Percentiles rank a stretch among this genome's conserved stretches.
Evolutionary conservation across 164 flowering plant species (phyloP).

Genomic region (Warburgia ugandensis): DNA sequence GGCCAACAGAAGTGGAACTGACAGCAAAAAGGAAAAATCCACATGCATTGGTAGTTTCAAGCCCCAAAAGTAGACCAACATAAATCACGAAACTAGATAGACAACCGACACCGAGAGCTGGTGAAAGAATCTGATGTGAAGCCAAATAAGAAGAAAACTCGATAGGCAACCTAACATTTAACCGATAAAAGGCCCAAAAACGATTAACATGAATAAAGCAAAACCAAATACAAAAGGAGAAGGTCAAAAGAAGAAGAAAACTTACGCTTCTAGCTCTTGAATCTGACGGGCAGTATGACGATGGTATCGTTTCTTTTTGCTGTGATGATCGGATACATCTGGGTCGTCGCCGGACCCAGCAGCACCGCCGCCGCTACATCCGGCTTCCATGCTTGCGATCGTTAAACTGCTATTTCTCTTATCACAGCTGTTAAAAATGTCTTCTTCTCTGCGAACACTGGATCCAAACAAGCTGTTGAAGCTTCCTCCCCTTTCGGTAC

Average conservation of each 20-base stretch:
- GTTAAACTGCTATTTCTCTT: not conserved
- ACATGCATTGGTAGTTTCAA: too few species aligned
- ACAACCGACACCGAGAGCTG: too few species aligned
- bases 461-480: not conserved
- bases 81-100: too few species aligned
- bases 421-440: not conserved
- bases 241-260: not conserved
- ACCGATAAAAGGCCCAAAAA: not conserved
- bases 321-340: conserved; percentile 36
- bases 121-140: too few species aligned
- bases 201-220: not conserved
- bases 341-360: conserved; percentile 40
- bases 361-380: conserved; percentile 21
- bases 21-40: too few species aligned
- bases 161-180: too few species aligned
- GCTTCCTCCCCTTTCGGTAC: conserved; percentile 4
- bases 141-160: too few species aligned
- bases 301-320: conserved; percentile 70
- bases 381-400: conserved; percentile 5
- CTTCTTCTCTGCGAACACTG: not conserved
- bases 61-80: too few species aligned
- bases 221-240: not conserved
- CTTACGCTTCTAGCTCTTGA: conserved; percentile 74
- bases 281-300: conserved; percentile 82
- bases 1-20: too few species aligned